Base-by-base conservation (phyloP, 495 filamentous ascomycete genomes). In the Tuber umbilicatum region DNA sequence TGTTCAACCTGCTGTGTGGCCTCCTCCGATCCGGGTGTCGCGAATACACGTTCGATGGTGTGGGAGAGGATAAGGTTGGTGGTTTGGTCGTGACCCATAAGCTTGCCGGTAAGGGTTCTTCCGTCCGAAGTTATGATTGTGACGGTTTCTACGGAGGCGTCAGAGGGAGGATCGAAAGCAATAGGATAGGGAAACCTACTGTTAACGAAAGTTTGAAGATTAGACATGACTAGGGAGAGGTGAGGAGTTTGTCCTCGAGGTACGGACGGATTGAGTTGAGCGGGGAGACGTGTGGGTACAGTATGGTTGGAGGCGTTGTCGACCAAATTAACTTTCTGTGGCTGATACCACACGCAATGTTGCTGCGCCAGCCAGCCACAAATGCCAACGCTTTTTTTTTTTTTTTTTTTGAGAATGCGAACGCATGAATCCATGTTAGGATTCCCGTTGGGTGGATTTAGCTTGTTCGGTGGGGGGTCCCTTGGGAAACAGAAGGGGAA, bases 101-200 rank as follows among this genome's bases (percentile, higher is more conserved):
- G 90, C 2, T 85, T 91, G 41, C 95, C 95, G 72, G 92, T 89
- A 55, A 98, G 86, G 23, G 90, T 96, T 78, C 95, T 92, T 71
- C 94, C 95, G 84, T 98, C 96, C 75, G 91, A 91, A 68, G 95
- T 99, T 79, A 99, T 86, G 80, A 99, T 90, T 70, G 93, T 87
- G 71, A 99, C 93, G 83, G 92, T 94, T 83, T 97, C 95, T 98
- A 82, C 45, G 37, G 45, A 47, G 50, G 41, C 68, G 74, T 76
- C 64, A 74, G 74, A 23, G 64, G n/a, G 41, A 40, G 12, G 37
- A 40, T 35, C 50, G 37, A 72, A 31, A 39, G 60, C 68, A 42
- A 41, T 80, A 60, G 68, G 35, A 38, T 41, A 60, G 75, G 38
- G 39, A 68, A 71, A 74, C 86, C 84, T 83, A 91, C 90, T 90